Base-by-base conservation (phyloP, 2,329 filamentous ascomycete genomes). In the Myriosclerotinia duriaeana region DNA sequence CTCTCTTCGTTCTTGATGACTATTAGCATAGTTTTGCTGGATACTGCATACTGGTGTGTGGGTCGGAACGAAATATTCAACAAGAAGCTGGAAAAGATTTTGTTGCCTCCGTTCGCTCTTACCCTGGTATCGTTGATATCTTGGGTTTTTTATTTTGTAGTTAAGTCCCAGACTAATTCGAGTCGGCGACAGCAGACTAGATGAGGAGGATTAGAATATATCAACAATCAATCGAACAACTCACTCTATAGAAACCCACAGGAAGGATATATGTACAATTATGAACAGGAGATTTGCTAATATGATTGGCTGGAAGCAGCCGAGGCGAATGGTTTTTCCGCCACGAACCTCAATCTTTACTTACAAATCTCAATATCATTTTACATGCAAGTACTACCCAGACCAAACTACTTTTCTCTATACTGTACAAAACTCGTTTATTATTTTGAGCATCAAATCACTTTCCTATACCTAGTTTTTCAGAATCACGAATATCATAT, bases 31-130 rank as follows among this genome's bases (percentile, higher is more conserved):
- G 48, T 69, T n/a, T 2, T 69, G 12, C 62, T 72, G 34, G 73
- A 74, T 59, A 58, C 60, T 9, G 61, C 64, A 34, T 72, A 66
- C 53, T 71, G 66, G 53, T 53, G 68, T 53, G 64, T 50, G 15
- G 67, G 60, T 12, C 70, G 68, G n/a, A 66, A 30, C 46, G 48
- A 59, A 59, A 48, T 17, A 6, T 30, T 72, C 11, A 60, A 55
- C 11, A 67, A 69, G 55, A 71, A 48, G 50, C 15, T 70, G 36
- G 67, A 63, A 1, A 69, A 61, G 34, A 26, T 70, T 5, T 58
- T 66, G 15, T 54, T 72, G 20, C 72, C 72, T 34, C 72, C 72
- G 26, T 71, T 72, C 40, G 64, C 68, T 26, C 66, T 71, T 26
- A 71, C 68, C 34, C 56, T 65, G 12, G 22, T 72, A 38, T 71